Base-by-base conservation (phyloP, 2,329 filamentous ascomycete species). In the Diaporthe australafricana region DNA sequence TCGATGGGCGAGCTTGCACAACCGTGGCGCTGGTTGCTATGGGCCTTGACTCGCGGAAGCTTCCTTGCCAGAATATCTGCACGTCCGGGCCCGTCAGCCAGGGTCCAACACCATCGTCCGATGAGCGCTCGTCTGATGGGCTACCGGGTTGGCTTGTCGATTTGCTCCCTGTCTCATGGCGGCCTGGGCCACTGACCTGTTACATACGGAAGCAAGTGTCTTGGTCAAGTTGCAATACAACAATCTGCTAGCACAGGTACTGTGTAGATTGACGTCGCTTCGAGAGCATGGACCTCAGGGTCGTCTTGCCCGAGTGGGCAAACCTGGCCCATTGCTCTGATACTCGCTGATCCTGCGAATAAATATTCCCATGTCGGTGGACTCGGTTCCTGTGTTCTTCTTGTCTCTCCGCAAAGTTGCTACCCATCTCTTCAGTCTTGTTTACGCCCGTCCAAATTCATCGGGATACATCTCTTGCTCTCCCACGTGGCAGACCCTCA, bases 111-210 rank as follows among this genome's bases (percentile, higher is more conserved):
- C 40, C 42, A 50, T 50, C 60, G 60, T 65, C 60, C 30, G 30
- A 65, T 65, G 60, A 65, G 45, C 20, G 22, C 66, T 69, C 66
- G 27, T 69, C 66, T 57, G 53, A n/a, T 40, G 47, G 55, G 27
- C 55, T 25, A 50, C 66, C 47, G 42, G 66, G 66, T 60, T 69
- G 50, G 66, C 53, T 69, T 69, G 53, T 69, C 52, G 42, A 69
- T 9, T 4, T 25, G 27, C 60, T 56, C 65, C 66, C 35, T 69
- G 66, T 69, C 53, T 50, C 14, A 27, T 55, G 20, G 22, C 1
- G 48, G 66, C 42, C 40, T 60, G 66, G 66, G 66, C 40, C 42
- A 50, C 27, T 65, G 45, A 42, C 60, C 60, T 50, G 60, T 65
- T 65, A 65, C 60, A 65, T 50, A 42, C 30, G 60, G 60, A 35